These are phyloP conservation scores for Fomitopsis pulvina DNA, from an alignment of 768 basidiomycete genomes.

Conservation along the genomic window DNA sequence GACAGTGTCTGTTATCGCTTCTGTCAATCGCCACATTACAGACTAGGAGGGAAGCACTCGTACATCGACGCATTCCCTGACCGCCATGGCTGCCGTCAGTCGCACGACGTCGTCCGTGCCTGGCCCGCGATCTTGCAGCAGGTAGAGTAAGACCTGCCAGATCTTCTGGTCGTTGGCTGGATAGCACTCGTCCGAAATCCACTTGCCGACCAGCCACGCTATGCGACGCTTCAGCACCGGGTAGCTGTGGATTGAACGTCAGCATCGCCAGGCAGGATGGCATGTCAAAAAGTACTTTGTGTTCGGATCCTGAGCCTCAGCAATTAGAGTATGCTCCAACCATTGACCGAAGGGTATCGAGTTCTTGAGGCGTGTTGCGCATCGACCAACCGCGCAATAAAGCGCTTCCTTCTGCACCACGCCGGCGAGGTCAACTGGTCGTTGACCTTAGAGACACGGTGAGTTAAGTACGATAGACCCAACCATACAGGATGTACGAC, in stretches of 20 bases:
- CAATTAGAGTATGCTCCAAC: conserved; percentile 51
- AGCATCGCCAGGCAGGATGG: not conserved
- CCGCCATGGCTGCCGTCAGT: conserved; percentile 72
- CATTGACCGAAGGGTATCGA: conserved; percentile 65
- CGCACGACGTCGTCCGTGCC: conserved; percentile 83
- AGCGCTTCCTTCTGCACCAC: conserved; percentile 80
- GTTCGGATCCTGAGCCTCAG: conserved; percentile 55
- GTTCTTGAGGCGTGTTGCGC: conserved; percentile 54
- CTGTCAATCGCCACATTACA: not conserved
- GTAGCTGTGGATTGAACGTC: conserved; percentile 41
- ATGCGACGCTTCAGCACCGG: conserved; percentile 92
- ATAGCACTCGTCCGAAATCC: conserved; percentile 65
- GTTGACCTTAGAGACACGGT: conserved; percentile 36
- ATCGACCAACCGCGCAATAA: conserved; percentile 87
- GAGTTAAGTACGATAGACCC: not conserved
- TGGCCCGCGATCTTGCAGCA: conserved; percentile 60
- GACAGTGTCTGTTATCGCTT: conserved; percentile 53
- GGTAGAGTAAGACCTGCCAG: conserved; percentile 78
- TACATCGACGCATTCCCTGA: conserved; percentile 84
- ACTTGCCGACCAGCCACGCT: conserved; percentile 91
- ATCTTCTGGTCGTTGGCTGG: conserved; percentile 54
- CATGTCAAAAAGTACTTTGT: conserved; percentile 40
- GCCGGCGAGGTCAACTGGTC: conserved; percentile 44
- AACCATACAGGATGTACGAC: not conserved
- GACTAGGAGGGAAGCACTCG: conserved; percentile 24